A percentile compares a stretch with the other conserved stretches of the same genome.
phyloP scores from a whole-genome alignment of 139 green algal species.

The Tetradesmus lagerheimii region DNA sequence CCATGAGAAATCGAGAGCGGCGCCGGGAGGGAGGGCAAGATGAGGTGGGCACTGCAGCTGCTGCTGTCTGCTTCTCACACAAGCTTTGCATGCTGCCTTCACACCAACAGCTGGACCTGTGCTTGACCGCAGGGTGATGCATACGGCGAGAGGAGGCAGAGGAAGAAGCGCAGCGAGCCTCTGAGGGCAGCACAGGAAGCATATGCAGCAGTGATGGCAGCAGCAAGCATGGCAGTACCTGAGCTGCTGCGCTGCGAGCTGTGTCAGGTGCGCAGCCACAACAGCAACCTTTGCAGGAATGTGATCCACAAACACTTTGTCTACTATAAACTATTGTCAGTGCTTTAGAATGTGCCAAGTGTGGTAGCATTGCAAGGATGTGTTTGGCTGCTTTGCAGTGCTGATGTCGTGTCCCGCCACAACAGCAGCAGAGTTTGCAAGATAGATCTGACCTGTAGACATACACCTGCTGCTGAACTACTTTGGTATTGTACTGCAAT shows the following conservation, averaged over 20 bases:
- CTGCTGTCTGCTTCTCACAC: background rate
- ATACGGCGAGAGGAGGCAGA: background rate
- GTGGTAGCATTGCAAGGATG: no score
- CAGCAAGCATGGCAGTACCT: background rate
- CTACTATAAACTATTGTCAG: no score
- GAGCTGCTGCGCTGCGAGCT: constrained; percentile 26
- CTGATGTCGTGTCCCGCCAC: no score
- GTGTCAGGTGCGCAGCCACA: constrained; percentile 22
- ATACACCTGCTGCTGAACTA: background rate
- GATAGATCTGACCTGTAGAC: no score
- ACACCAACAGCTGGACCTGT: background rate
- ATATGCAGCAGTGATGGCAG: constrained; percentile 35
- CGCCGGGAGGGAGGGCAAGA: background rate
- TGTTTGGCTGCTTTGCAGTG: background rate
- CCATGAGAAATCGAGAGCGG: background rate
- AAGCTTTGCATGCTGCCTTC: no score
- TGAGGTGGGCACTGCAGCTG: background rate
- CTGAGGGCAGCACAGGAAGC: constrained; percentile 14
- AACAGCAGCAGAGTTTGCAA: no score
- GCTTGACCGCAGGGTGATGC: background rate
- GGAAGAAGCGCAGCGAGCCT: constrained; percentile 32
- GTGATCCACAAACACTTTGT: no score
- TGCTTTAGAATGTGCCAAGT: no score
- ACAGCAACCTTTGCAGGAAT: no score
- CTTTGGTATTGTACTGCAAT: background rate